These are phyloP conservation scores for Dillenia suffruticosa DNA, from an alignment of 164 flowering plant species.

Conservation along the genomic window DNA sequence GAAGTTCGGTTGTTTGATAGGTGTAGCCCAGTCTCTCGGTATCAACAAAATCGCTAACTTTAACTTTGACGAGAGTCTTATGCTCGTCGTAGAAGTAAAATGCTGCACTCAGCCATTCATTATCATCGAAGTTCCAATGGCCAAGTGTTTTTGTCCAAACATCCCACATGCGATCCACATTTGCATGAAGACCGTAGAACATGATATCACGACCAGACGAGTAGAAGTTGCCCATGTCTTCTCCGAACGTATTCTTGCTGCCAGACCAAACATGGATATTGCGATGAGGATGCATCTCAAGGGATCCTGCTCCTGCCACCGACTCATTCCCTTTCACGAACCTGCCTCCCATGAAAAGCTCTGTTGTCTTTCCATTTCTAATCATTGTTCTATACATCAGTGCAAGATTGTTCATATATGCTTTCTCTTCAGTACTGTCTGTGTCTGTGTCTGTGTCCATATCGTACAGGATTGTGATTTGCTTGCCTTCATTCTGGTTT, in stretches of 20 bases:
- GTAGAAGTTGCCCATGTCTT: constrained; percentile 27
- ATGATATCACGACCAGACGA: constrained; percentile 20
- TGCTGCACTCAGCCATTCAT: constrained; percentile 24
- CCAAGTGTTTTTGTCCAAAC: constrained; percentile 29
- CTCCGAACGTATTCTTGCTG: constrained; percentile 15
- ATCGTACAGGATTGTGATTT: constrained; percentile 36
- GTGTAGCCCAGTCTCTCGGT: constrained; percentile 26
- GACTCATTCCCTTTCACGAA: constrained; percentile 38
- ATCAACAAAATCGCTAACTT: constrained; percentile 38
- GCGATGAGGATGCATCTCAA: constrained; percentile 42
- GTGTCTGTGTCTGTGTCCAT: constrained; percentile 37
- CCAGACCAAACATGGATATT: constrained; percentile 44
- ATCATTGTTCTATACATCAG: constrained; percentile 58
- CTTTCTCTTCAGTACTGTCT: constrained; percentile 5
- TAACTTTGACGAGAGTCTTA: constrained; percentile 27
- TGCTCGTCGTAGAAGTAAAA: constrained; percentile 39
- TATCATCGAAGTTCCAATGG: constrained; percentile 21
- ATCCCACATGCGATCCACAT: constrained; percentile 28
- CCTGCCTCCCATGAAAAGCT: constrained; percentile 39
- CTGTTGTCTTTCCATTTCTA: constrained; percentile 25
- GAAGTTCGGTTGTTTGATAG: constrained; percentile 46
- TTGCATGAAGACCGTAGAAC: constrained; percentile 27
- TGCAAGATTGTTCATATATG: constrained; percentile 29
- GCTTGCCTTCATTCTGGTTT: constrained; percentile 26
- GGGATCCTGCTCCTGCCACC: constrained; percentile 36